A percentile compares a stretch with the other conserved stretches of the same genome.
Evolutionary conservation across 106 monocot species (phyloP).

Genomic region (Platanthera zijinensis): DNA sequence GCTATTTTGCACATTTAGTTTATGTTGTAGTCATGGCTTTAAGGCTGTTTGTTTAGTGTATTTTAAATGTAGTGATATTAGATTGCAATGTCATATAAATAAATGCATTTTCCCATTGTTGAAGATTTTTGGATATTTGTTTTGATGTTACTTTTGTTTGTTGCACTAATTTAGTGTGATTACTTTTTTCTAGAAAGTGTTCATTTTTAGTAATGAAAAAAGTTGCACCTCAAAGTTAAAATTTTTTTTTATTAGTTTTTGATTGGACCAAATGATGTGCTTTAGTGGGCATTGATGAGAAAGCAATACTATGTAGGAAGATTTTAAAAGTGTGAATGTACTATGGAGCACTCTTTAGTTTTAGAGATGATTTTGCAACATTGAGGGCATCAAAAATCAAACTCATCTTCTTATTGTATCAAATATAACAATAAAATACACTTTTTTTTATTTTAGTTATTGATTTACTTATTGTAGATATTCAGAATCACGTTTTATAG

Average conservation of each 20-base stretch:
- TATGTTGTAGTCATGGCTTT: neutral
- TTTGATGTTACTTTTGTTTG: neutral
- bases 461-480: neutral
- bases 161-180: neutral
- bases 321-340: neutral
- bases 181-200: neutral
- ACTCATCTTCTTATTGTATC: no score
- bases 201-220: neutral
- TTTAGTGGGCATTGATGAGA: neutral
- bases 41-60: neutral
- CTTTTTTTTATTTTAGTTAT: neutral
- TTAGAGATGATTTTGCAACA: neutral
- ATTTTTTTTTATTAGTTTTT: neutral
- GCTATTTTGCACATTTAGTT: neutral
- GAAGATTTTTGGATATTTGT: neutral
- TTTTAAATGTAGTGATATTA: neutral
- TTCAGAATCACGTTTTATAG: neutral
- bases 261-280: neutral
- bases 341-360: neutral
- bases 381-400: no score
- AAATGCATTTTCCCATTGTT: neutral
- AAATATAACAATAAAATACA: neutral
- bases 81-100: neutral
- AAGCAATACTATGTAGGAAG: neutral
- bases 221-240: neutral